Evolutionary conservation across 2,329 filamentous ascomycete species (phyloP).

Genomic region (Rhexocercosporidium sp.): DNA sequence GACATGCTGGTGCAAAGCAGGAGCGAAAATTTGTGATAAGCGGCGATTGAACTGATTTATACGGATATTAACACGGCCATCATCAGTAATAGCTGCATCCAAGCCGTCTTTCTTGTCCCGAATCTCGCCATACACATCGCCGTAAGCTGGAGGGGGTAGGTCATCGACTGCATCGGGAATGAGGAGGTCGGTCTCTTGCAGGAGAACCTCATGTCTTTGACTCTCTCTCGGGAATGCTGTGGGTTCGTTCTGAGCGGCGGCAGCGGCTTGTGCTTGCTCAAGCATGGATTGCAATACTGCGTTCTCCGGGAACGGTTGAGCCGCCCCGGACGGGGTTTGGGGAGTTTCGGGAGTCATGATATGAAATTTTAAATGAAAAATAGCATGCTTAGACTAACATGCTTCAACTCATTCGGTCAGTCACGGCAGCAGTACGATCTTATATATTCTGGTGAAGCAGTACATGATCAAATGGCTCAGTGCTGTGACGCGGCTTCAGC

Average conservation of each 20-base stretch:
- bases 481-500: no score
- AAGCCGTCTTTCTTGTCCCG: constrained; percentile 67
- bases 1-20: constrained; percentile 61
- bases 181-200: not conserved
- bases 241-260: not conserved
- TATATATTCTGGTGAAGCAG: not conserved
- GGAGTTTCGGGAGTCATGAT: not conserved
- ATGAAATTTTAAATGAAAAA: not conserved
- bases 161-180: not conserved
- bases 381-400: not conserved
- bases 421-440: not conserved
- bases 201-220: not conserved
- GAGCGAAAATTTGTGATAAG: constrained; percentile 70
- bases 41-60: constrained; percentile 73
- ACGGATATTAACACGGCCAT: constrained; percentile 80
- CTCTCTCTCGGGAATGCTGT: not conserved
- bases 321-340: not conserved
- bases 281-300: not conserved
- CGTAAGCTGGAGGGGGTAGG: constrained; percentile 60
- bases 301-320: not conserved
- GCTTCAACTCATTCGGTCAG: not conserved
- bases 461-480: no score
- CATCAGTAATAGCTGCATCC: constrained; percentile 66
- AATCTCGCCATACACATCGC: constrained; percentile 59
- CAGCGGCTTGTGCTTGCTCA: not conserved